Evolutionary conservation across 73 alveolate genomes (phyloP).

Genomic region (Chromera velia): DNA sequence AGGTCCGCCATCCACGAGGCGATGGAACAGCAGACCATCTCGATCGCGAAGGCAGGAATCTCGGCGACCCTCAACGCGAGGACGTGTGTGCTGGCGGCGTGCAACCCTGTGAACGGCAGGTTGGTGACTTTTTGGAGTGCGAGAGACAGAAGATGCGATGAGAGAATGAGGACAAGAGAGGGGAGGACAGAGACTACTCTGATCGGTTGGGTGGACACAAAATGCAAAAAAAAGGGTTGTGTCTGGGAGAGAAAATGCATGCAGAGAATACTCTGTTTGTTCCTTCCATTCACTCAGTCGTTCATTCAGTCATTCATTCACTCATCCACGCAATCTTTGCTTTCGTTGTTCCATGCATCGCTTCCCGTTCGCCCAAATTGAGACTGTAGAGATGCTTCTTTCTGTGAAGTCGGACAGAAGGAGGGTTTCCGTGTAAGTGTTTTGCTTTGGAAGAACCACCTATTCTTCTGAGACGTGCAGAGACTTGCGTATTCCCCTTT

Average conservation of each 20-base stretch:
- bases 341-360: no score
- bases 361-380: no score
- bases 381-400: neutral
- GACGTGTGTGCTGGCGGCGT: constrained; percentile 95
- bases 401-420: neutral
- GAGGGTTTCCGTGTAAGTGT: neutral
- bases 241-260: neutral
- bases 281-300: no score
- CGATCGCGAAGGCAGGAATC: constrained; percentile 94
- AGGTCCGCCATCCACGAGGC: constrained; percentile 99
- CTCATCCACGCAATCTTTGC: no score
- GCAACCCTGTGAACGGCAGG: constrained; percentile 87
- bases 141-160: neutral
- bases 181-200: neutral
- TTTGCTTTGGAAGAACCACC: no score
- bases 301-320: no score
- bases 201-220: neutral
- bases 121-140: constrained; percentile 1
- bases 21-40: constrained; percentile 98
- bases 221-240: neutral
- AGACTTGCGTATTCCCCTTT: neutral
- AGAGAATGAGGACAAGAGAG: neutral
- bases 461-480: no score
- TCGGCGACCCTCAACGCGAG: constrained; percentile 86
- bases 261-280: neutral